Evolutionary conservation across 1,284 basidiomycete species (phyloP), one percentile per base, ranked within the genome.

Genomic region (Pisolithus thermaeus): DNA sequence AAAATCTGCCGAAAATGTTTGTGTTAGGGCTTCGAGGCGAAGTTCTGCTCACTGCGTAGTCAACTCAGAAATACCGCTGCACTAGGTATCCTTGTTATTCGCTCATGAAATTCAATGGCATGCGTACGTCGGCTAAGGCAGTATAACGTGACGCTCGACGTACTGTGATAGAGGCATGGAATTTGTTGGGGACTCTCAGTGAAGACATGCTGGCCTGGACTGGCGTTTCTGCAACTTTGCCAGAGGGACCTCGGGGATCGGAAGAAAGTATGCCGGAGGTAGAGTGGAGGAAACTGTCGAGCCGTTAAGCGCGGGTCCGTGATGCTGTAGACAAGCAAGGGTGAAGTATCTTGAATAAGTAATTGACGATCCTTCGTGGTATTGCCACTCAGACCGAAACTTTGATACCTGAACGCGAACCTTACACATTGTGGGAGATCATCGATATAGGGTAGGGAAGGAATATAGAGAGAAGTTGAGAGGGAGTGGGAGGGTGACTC

Each of bases 121-220:
- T 85, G 72, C 72, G 67, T 45, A 75, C 73, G 50, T 78, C 81
- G 1, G 84, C 87, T 16, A 66, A 60, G 40, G 73, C 72, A 42
- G 67, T 90, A 5, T 72, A 90, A 39, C 79, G 83, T 22, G 86
- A 90, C 60, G 78, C 87, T 14, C 76, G 83, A 16, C 73, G 85
- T 36, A 82, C 83, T 16, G 83, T 85, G 12, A 80, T 80, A 0
- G 81, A 84, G 65, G 81, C 81, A 7, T 90, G 90, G 78, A 75
- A 74, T 52, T 67, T 88, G 25, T 67, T 81, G 50, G 77, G 76
- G 3, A 66, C 79, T 50, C 65, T 87, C 20, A 58, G 61, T 70
- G 47, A 77, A 71, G 58, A 80, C 9, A 82, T 83, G 7, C 71
- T 84, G 55, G 77, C 70, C 4, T 81, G 87, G 82, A 80, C 81